A percentile compares a stretch with the other conserved stretches of the same genome.
Evolutionary conservation across 305 asterid genomes (phyloP).

Genomic region (Fraxinus dipetala): DNA sequence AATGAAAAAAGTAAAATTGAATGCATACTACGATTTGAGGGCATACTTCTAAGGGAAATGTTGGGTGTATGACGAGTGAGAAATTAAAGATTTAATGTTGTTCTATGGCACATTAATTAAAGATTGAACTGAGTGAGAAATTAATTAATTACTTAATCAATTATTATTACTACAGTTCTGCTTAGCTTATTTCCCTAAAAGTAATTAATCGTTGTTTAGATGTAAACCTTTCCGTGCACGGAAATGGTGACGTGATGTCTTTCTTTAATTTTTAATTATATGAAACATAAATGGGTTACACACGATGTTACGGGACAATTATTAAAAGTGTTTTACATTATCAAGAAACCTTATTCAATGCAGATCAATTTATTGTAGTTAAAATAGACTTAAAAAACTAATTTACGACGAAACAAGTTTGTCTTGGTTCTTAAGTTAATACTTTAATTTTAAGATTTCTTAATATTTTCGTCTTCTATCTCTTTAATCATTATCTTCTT

Average conservation of each 20-base stretch:
- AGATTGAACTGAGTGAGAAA: neutral
- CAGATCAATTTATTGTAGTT: neutral
- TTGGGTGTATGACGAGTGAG: no score
- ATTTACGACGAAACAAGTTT: neutral
- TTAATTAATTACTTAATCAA: neutral
- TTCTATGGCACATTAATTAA: neutral
- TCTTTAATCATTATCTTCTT: neutral
- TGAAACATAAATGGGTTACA: no score
- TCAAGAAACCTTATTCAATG: neutral
- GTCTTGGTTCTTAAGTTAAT: neutral
- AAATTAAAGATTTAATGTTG: no score
- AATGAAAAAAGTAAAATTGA: no score
- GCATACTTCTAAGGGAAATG: no score
- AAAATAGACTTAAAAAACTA: neutral
- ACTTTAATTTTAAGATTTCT: no score
- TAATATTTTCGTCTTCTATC: no score
- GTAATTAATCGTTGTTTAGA: neutral
- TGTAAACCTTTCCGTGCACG: slow-evolving; percentile 38
- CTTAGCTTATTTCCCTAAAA: neutral
- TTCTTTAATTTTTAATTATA: slow-evolving; percentile 6
- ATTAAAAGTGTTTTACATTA: neutral
- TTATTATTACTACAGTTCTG: neutral
- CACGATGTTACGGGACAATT: no score
- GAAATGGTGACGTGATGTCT: slow-evolving; percentile 13
- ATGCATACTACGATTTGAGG: no score